Percentiles rank a stretch among this genome's conserved stretches.
phyloP scores from a whole-genome alignment of 441 rosid species.

The Erodium texanum region DNA sequence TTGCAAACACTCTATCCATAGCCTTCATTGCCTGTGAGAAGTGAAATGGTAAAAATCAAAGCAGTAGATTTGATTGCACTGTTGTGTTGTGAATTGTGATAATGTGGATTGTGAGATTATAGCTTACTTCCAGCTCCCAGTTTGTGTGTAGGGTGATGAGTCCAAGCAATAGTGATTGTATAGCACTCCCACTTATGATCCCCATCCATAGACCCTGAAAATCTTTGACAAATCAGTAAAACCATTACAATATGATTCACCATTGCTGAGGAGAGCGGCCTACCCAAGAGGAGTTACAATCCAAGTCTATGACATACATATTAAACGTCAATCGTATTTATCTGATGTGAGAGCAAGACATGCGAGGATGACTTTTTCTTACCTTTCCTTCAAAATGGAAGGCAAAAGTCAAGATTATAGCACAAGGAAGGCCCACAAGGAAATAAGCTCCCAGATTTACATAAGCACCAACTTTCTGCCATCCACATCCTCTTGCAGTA shows the following conservation, averaged over 20 bases:
- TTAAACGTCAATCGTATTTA: too few relatives aligned
- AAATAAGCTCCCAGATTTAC: constrained; percentile 51
- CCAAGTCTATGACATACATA: too few relatives aligned
- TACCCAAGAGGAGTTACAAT: too few relatives aligned
- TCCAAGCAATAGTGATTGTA: constrained; percentile 25
- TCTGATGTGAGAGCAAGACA: too few relatives aligned
- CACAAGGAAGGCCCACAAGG: constrained; percentile 40
- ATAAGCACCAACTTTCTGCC: constrained; percentile 46
- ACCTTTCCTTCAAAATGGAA: constrained; percentile 39
- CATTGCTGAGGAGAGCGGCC: too few relatives aligned
- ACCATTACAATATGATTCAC: too few relatives aligned
- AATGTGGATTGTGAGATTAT: neutral
- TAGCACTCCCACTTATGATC: constrained; percentile 24
- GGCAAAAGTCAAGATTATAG: constrained; percentile 36
- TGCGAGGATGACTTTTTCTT: too few relatives aligned
- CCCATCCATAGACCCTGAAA: constrained; percentile 40
- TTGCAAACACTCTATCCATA: neutral
- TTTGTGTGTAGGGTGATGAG: constrained; percentile 22
- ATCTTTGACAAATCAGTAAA: neutral
- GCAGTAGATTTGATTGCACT: neutral
- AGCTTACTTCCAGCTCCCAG: constrained; percentile 28
- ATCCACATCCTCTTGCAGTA: constrained; percentile 57
- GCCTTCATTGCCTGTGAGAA: neutral
- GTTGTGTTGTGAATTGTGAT: neutral
- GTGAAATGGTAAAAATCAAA: neutral